Base-by-base conservation (phyloP, 805 yeast genomes). In the Zygosaccharomyces lentus region DNA sequence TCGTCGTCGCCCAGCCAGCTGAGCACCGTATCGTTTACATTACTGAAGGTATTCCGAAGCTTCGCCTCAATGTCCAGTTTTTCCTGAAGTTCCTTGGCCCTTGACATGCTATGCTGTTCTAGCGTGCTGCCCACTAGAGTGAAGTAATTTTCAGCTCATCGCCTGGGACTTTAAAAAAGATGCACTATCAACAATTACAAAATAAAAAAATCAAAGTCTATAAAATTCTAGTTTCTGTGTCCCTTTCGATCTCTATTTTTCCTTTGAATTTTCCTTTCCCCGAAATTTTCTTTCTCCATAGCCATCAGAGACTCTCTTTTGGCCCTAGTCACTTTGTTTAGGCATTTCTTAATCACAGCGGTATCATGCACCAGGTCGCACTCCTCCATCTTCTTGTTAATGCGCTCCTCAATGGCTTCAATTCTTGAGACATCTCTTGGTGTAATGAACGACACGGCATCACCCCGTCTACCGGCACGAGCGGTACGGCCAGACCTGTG, bases 401-500 rank as follows among this genome's bases (percentile, higher is more conserved):
- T 84, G 54, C 97, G 76, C 45, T 80, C 87, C 64, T 93, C 99
- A 44, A 93, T 91, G 6, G 91, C 82, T 50, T 84, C 77, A 5
- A 93, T 76, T 57, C 98, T 75, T 21, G 73, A 75, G 10, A 93
- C 82, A 62, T 91, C 99, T 48, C 84, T 80, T 57, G 90, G 96
- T 1, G 95, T 80, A 3, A 93, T 84, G 48, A 93, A 75, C 10
- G 93, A 79, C 1, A 93, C 71, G 6, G 95, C 77, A 52, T 81
- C 87, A 69, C 99, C 99, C 41, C 71, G 69, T 56, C 95, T 76
- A 2, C 98, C 98, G 2, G 98, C 98, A 77, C 99, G 85, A 8
- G 98, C 99, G 9, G 99, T 91, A 79, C 99, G 87, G 71, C 99
- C 99, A 9, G 91, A 96, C 66, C 99, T 75, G 68, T 93, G 99